These are phyloP conservation scores for Clarkia xantiana DNA, from an alignment of 345 rosid genomes.

Conservation along the genomic window DNA sequence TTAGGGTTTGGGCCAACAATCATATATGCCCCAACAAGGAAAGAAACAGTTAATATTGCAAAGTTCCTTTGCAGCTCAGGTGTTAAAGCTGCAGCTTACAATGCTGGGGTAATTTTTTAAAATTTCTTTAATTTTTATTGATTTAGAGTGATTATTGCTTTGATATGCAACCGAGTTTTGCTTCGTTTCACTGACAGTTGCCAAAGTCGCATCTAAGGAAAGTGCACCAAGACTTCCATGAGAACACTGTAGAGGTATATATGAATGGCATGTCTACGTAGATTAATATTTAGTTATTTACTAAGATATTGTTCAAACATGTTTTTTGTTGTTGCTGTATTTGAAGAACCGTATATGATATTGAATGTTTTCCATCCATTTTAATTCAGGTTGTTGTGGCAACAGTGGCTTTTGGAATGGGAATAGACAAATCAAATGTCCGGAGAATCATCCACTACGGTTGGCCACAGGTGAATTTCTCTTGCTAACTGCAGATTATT, in stretches of 20 bases:
- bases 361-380: slow-evolving; percentile 2
- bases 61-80: slow-evolving; percentile 48
- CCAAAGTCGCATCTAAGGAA: slow-evolving; percentile 57
- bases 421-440: slow-evolving; percentile 75
- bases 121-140: slow-evolving; percentile 1
- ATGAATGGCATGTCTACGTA: neutral
- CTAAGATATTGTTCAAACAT: too few species aligned
- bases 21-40: slow-evolving; percentile 81
- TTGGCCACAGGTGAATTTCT: slow-evolving; percentile 68
- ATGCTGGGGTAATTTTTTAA: slow-evolving; percentile 45
- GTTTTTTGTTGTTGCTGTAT: too few species aligned
- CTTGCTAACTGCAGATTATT: neutral
- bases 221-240: slow-evolving; percentile 73
- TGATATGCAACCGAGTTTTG: slow-evolving; percentile 5
- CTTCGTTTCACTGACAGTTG: slow-evolving; percentile 32
- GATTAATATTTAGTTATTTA: too few species aligned
- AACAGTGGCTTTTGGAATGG: slow-evolving; percentile 93
- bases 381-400: slow-evolving; percentile 64
- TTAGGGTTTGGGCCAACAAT: slow-evolving; percentile 56
- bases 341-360: neutral
- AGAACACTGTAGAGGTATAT: slow-evolving; percentile 50
- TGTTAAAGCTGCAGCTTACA: slow-evolving; percentile 81
- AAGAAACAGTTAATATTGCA: slow-evolving; percentile 57
- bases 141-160: neutral
- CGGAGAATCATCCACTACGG: slow-evolving; percentile 79